Evolutionary conservation across 768 basidiomycete species (phyloP), one percentile per base, ranked within the genome.

Genomic region (Pisolithus albus): DNA sequence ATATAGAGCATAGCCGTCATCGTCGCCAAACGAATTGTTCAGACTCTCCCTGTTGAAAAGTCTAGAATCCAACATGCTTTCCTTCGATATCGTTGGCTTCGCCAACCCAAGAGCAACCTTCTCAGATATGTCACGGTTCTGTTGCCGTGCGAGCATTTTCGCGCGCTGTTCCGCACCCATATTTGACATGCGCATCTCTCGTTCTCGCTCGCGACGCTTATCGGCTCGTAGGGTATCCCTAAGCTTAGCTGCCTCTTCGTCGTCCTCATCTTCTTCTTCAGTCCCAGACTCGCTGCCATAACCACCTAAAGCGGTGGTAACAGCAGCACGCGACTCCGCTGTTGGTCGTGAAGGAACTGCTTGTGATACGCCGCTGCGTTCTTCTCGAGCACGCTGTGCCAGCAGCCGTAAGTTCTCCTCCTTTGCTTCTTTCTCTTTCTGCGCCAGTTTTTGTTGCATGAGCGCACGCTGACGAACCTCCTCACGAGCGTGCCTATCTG

Each of bases 111-210:
- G 82, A 4, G 96, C 96, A 48, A 99, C 85, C 77, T 99, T 98
- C 72, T 99, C 96, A 2, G 96, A 99, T 44, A 99, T 98, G 68
- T 98, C 96, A 62, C 96, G 91, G 66, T 98, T 95, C 71, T 96
- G 93, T 59, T 97, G 92, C 50, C 89, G 83, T 19, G 95, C 93
- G 53, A 98, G 75, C 79, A 90, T 84, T 75, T 96, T 97, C 37
- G 96, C 93, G 15, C 96, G 80, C 64, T 93, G 91, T 70, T 98
- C 96, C 26, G 86, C 81, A 23, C 96, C 96, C 96, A 99, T 99
- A 64, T 98, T 96, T 70, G 80, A 92, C 93, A 98, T 95, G 54
- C 96, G 78, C 89, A 99, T 82, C 70, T 99, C 95, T 37, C 94
- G 83, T 72, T 98, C 94, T 26, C 96, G 83, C 65, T 98, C 93